Base-by-base conservation (phyloP, 768 basidiomycete species). In the Agaricus blazei region DNA sequence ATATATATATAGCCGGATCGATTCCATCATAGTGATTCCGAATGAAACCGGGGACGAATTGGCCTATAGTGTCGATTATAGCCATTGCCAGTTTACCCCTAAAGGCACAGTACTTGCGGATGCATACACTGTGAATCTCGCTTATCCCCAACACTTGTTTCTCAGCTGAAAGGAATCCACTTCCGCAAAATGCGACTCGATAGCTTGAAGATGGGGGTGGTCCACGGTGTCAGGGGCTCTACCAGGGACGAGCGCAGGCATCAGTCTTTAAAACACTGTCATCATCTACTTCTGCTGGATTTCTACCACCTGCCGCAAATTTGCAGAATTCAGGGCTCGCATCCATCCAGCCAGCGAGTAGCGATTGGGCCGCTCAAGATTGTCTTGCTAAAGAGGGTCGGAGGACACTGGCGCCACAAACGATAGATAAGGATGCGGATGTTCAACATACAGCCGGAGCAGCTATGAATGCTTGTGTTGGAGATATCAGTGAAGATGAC, bases 1-100 rank as follows among this genome's bases (percentile, higher is more conserved):
- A 1, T 85, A 79, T 64, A 84, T 90, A 52, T 90, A 88, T 71
- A 77, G 69, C 28, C 73, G 77, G 24, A 71, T 87, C 29, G 78
- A 73, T 14, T 62, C 71, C 4, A 69, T 85, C 41, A 75, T 75
- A 53, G 62, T 82, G 4, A 61, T 87, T 1, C 71, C 78, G 2
- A 64, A 72, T 15, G 59, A 71, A 1, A 56, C 84, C 38, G 72
- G 77, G 58, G 65, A 72, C 27, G 64, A 71, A 6, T 68, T 67
- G 4, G 55, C 70, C 1, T 87, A 80, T 58, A 73, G 72, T 0
- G 65, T 88, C 29, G 82, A 82, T 61, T 82, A 80, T 65, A 76
- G 63, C 54, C 76, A 72, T 41, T 64, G 68, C 6, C 74, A 73
- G 71, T 60, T 77, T 9, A 67, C 75, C 0, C 72, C 76, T 2